These are phyloP conservation scores for Trichoderma virens DNA, from an alignment of 495 filamentous ascomycete species.

Conservation along the genomic window DNA sequence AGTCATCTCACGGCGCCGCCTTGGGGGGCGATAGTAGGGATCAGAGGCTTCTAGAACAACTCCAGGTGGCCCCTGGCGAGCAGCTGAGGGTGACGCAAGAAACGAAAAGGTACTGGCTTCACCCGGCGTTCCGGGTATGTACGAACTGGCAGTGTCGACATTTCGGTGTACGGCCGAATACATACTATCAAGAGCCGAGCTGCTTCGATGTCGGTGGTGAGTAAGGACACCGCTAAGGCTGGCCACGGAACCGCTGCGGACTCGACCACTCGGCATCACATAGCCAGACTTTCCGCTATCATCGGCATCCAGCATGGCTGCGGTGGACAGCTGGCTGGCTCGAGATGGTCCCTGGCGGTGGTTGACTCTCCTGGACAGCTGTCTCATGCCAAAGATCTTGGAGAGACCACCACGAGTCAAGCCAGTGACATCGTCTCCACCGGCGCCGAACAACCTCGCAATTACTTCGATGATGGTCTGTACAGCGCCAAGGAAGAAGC, in stretches of 20 bases:
- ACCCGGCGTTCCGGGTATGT: slow-evolving; percentile 61
- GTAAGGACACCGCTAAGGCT: slow-evolving; percentile 67
- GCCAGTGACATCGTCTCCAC: slow-evolving; percentile 60
- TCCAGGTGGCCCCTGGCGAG: slow-evolving; percentile 31
- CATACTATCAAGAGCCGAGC: slow-evolving; percentile 37
- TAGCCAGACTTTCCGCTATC: slow-evolving; percentile 60
- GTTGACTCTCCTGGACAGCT: slow-evolving; percentile 70
- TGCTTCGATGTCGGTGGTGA: slow-evolving; percentile 29
- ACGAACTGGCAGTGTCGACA: slow-evolving; percentile 41
- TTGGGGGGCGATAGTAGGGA: slow-evolving; percentile 79
- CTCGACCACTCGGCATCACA: slow-evolving; percentile 50
- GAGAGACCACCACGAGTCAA: slow-evolving; percentile 78
- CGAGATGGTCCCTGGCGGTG: slow-evolving; percentile 50
- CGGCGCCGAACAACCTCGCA: slow-evolving; percentile 72
- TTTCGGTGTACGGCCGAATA: slow-evolving; percentile 25
- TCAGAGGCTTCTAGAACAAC: slow-evolving; percentile 49
- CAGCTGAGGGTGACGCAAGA: slow-evolving; percentile 46
- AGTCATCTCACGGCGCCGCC: slow-evolving; percentile 52
- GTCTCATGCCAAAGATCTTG: slow-evolving; percentile 88
- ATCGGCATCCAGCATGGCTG: slow-evolving; percentile 65
- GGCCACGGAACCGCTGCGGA: slow-evolving; percentile 71
- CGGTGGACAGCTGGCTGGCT: slow-evolving; percentile 70
- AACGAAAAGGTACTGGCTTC: slow-evolving; percentile 63
- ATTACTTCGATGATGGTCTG: slow-evolving; percentile 84
- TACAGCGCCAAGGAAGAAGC: slow-evolving; percentile 86